Evolutionary conservation across 352 stramenopile genomes (phyloP), one percentile per base, ranked within the genome.

Genomic region (Pythium brassicae): DNA sequence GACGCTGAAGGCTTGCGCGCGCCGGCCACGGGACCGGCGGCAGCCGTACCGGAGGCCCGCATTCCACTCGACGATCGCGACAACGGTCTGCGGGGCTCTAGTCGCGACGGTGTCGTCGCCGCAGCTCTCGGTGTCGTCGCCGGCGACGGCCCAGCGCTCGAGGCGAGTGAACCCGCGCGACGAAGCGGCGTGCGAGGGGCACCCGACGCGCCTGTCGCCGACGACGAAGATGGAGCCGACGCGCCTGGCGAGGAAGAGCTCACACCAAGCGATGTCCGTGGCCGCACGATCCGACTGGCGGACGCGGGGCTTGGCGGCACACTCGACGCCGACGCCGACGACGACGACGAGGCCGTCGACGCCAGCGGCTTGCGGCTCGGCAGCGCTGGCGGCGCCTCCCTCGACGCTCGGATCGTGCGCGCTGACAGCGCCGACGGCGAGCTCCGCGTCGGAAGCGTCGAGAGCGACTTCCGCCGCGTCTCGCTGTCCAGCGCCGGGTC

Each of bases 391-490:
- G 66, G 53, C 14, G 60, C 53, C 6, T 68, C 60, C 5, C 42
- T 47, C 14, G 56, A 46, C 32, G 48, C 43, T 17, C 63, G 62
- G 23, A 65, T 40, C 19, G 67, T 54, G 37, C 65, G 64, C 4
- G 58, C 55, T 32, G 71, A 46, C 39, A 63, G 55, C 34, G 56
- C 55, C 9, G 59, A 47, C 5, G 69, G 57, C 27, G 63, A 57
- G 15, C 56, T 63, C 3, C 72, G 70, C 34, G 63, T 65, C 20
- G 71, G 68, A 26, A 81, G 57, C 7, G 71, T 79, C 4, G 72
- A 79, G 15, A 81, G 62, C 34, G 74, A 81, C 26, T 75, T 74
- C 48, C 74, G 74, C 2, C 69, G 69, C 37, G 61, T 56, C 44
- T 72, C 63, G 5, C 52, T 39, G 37, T 75, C 61, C 12, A 65